These are phyloP conservation scores for Lactifluus rugatus DNA, from an alignment of 768 basidiomycete species.

Conservation along the genomic window DNA sequence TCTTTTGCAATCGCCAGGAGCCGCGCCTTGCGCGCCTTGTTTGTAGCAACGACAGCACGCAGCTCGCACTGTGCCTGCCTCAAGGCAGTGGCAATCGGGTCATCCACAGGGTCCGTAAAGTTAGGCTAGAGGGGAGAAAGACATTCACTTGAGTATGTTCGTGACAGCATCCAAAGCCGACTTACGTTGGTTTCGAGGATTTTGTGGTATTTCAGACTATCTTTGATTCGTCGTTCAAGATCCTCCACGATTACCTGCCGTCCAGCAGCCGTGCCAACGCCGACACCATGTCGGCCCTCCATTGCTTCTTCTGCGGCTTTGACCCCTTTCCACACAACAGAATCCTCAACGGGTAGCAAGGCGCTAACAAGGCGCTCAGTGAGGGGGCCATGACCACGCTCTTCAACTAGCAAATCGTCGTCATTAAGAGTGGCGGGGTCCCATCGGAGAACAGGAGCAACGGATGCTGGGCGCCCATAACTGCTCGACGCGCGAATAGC, in stretches of 20 bases:
- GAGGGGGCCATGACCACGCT: constrained; percentile 76
- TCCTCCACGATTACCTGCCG: constrained; percentile 73
- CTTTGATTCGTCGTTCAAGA: constrained; percentile 62
- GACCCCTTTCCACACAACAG: constrained; percentile 58
- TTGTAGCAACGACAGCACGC: constrained; percentile 62
- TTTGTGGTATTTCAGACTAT: constrained; percentile 71
- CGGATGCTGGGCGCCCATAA: constrained; percentile 28
- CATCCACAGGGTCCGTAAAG: constrained; percentile 73
- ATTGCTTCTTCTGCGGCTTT: constrained; percentile 79
- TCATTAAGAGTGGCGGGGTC: constrained; percentile 77
- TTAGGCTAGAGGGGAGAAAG: constrained; percentile 42
- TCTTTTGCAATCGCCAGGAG: constrained; percentile 72
- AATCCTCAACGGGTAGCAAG: constrained; percentile 58
- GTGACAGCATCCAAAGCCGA: constrained; percentile 17
- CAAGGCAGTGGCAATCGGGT: constrained; percentile 85
- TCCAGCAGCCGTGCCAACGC: constrained; percentile 68
- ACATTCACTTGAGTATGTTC: constrained; percentile 16
- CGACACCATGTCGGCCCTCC: constrained; percentile 68
- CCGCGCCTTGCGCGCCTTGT: constrained; percentile 72
- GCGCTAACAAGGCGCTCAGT: constrained; percentile 79
- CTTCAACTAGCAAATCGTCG: constrained; percentile 56
- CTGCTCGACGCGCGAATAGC: constrained; percentile 29
- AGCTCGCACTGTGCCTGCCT: constrained; percentile 82
- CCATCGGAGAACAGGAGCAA: constrained; percentile 59
- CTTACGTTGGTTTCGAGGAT: constrained; percentile 61